Evolutionary conservation across 2,329 filamentous ascomycete species (phyloP).

Genomic region (Stachybotrys echinatus): DNA sequence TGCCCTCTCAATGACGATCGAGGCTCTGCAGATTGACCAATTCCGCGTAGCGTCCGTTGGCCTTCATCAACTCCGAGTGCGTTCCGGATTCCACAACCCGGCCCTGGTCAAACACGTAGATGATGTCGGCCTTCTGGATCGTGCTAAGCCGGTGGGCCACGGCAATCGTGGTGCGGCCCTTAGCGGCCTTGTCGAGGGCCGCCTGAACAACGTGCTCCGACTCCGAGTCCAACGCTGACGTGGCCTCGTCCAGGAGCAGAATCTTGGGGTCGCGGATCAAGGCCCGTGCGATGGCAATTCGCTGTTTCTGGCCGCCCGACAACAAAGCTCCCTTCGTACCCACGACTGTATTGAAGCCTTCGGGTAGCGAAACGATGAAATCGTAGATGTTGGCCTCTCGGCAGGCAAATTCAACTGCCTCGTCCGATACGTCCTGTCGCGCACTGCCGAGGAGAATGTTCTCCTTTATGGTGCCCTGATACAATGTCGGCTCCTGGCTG

Average conservation of each 20-base stretch:
- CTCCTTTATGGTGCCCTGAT: constrained; percentile 85
- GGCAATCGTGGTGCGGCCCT: constrained; percentile 85
- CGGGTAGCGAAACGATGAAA: constrained; percentile 80
- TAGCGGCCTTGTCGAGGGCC: constrained; percentile 74
- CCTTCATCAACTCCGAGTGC: constrained; percentile 66
- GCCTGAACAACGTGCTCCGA: constrained; percentile 76
- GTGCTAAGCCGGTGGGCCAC: constrained; percentile 90
- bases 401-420: constrained; percentile 71
- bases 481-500: constrained; percentile 89
- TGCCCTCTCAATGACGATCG: constrained; percentile 50
- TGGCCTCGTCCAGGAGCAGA: constrained; percentile 77
- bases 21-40: constrained; percentile 76
- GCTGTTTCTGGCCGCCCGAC: constrained; percentile 90
- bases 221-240: constrained; percentile 70
- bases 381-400: constrained; percentile 90
- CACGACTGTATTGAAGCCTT: constrained; percentile 80
- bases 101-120: constrained; percentile 94
- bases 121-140: constrained; percentile 90
- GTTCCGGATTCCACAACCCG: constrained; percentile 79
- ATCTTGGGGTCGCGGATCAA: constrained; percentile 88
- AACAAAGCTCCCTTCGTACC: constrained; percentile 82
- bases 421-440: constrained; percentile 62
- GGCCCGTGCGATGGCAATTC: constrained; percentile 87
- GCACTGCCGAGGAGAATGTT: constrained; percentile 81
- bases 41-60: constrained; percentile 69